These are phyloP conservation scores for Datisca glomerata DNA, from an alignment of 306 rosid genomes.

Conservation along the genomic window DNA sequence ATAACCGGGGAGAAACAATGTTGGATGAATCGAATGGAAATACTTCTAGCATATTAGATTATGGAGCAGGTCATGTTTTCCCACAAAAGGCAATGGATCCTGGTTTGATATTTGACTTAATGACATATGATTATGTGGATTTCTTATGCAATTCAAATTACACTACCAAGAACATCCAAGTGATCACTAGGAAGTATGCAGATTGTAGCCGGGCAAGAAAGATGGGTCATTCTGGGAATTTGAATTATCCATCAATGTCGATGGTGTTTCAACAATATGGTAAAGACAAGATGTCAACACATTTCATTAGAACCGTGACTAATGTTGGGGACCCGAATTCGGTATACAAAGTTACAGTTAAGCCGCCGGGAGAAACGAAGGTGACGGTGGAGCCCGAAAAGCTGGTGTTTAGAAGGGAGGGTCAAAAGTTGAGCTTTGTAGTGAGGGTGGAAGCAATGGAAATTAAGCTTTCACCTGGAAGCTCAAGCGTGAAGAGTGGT, in stretches of 20 bases:
- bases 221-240: constrained; percentile 55
- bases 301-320: constrained; percentile 59
- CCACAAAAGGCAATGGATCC: constrained; percentile 66
- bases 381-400: constrained; percentile 58
- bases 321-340: constrained; percentile 61
- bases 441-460: constrained; percentile 50
- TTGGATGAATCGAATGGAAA: constrained; percentile 67
- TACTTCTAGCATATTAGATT: constrained; percentile 42
- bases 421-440: constrained; percentile 58
- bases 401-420: constrained; percentile 38
- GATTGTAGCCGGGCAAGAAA: constrained; percentile 48
- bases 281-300: constrained; percentile 43
- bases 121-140: constrained; percentile 39
- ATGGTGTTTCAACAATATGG: constrained; percentile 56
- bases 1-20: constrained; percentile 41
- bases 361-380: constrained; percentile 27
- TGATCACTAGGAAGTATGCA: constrained; percentile 39
- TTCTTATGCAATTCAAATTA: constrained; percentile 69
- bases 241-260: constrained; percentile 62
- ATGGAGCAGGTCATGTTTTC: constrained; percentile 66
- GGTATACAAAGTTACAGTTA: constrained; percentile 32
- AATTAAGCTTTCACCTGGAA: constrained; percentile 54
- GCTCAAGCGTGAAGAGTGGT: constrained; percentile 36
- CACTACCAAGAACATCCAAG: constrained; percentile 35
- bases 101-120: constrained; percentile 47